Conservation (phyloP, 805 yeast genomes). For the Kregervanrija delftensis region DNA sequence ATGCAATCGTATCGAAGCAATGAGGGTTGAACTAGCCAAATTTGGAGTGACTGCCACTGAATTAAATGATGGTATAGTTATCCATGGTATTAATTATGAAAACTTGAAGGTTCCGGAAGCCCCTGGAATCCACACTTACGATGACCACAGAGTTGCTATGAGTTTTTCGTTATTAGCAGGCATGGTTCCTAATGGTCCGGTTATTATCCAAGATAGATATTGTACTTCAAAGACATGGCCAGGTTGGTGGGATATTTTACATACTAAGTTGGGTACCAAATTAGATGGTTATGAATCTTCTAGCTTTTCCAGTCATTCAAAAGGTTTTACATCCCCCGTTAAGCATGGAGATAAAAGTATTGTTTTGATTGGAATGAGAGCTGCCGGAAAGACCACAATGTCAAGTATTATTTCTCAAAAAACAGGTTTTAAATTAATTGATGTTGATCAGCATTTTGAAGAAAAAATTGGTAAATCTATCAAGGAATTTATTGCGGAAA, state of each 20-base stretch:
- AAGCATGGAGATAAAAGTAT: conserved; percentile 49
- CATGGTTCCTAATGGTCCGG: conserved; percentile 43
- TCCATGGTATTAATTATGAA: conserved; percentile 57
- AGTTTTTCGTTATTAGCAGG: conserved; percentile 87
- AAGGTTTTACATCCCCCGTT: conserved; percentile 11
- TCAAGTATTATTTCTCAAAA: conserved; percentile 71
- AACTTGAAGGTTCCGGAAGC: conserved; percentile 49
- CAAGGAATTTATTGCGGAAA: conserved; percentile 48
- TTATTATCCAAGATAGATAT: conserved; percentile 73
- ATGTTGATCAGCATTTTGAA: conserved; percentile 72
- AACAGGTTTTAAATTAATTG: conserved; percentile 63
- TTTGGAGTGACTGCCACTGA: conserved; percentile 86
- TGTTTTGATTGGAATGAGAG: conserved; percentile 93
- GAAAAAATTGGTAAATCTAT: conserved; percentile 43
- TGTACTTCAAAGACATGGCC: conserved; percentile 99
- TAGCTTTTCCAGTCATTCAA: conserved; percentile 10
- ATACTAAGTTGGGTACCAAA: conserved; percentile 53
- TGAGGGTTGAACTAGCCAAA: conserved; percentile 81
- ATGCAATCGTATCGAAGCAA: conserved; percentile 92
- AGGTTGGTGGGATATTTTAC: conserved; percentile 97
- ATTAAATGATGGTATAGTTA: conserved; percentile 86
- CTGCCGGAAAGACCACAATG: conserved; percentile 90
- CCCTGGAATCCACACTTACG: conserved; percentile 71
- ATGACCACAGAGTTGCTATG: conserved; percentile 98
- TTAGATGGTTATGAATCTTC: conserved; percentile 63